Evolutionary conservation across 1,284 basidiomycete genomes (phyloP).

Genomic region (Agaricales sp.): DNA sequence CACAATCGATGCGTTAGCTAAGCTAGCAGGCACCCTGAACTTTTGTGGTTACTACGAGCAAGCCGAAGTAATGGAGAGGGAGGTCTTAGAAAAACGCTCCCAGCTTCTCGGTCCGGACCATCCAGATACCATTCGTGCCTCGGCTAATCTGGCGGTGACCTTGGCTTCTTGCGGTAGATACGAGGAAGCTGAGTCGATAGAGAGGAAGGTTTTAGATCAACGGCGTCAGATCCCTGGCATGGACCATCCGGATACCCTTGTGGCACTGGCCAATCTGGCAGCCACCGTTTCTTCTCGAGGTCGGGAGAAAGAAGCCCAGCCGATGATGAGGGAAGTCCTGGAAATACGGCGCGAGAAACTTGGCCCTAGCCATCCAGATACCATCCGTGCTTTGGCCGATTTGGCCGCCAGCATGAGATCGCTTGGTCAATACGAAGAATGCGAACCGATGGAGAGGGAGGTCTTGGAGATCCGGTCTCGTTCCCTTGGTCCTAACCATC

Average conservation of each 20-base stretch:
- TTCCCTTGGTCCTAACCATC: neutral
- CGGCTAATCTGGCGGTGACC: neutral
- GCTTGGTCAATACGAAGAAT: neutral
- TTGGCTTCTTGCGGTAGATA: neutral
- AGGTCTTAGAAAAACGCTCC: neutral
- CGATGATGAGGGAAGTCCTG: neutral
- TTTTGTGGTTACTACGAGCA: neutral
- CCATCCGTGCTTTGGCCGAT: neutral
- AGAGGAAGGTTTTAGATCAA: neutral
- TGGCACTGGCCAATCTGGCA: neutral
- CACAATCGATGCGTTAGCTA: neutral
- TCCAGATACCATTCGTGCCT: neutral
- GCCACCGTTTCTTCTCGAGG: neutral
- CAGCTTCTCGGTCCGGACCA: neutral
- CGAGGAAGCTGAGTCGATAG: neutral
- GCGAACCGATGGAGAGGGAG: neutral
- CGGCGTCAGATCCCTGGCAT: neutral
- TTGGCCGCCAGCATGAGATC: neutral
- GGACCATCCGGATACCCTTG: neutral
- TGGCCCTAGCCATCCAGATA: neutral
- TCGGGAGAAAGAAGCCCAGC: neutral
- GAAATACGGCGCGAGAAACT: neutral
- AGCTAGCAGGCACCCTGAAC: neutral
- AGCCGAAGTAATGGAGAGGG: neutral
- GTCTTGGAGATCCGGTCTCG: neutral